A percentile compares a stretch with the other conserved stretches of the same genome.
Conservation (phyloP, 208 protist genomes). For the Acanthamoeba lenticulata region DNA sequence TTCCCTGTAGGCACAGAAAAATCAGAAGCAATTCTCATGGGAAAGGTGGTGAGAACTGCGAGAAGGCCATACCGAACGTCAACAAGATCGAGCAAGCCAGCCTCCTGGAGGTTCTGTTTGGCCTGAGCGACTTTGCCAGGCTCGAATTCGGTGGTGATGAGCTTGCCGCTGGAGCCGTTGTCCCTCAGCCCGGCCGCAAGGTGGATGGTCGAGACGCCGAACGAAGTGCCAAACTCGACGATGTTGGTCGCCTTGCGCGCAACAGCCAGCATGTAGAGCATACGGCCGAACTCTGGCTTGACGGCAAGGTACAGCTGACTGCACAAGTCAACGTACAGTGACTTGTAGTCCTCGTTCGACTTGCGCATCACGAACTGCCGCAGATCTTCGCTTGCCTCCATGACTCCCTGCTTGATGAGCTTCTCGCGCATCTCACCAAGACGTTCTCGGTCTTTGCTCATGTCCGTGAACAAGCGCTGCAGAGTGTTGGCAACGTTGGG, state of each 20-base stretch:
- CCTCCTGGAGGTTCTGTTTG: neutral
- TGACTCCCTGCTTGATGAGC: neutral
- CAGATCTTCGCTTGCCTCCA: neutral
- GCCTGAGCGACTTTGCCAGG: neutral
- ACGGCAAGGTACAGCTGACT: neutral
- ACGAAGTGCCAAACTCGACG: slow-evolving; percentile 45
- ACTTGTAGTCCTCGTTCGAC: slow-evolving; percentile 7
- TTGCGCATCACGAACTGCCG: neutral
- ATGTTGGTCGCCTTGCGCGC: neutral
- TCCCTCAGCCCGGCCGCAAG: neutral
- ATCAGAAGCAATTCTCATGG: neutral
- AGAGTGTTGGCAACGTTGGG: neutral
- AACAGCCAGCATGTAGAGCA: slow-evolving; percentile 38
- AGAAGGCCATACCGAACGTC: neutral
- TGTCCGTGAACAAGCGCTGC: neutral
- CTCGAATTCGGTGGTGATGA: slow-evolving; percentile 35
- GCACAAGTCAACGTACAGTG: neutral
- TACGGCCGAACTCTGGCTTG: neutral
- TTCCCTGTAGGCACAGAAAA: neutral
- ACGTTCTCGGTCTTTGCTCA: neutral
- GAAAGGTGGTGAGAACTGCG: neutral
- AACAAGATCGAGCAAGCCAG: neutral
- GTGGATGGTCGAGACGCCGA: slow-evolving; percentile 32
- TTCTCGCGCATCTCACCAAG: neutral
- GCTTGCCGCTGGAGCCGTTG: neutral